A percentile compares a stretch with the other conserved stretches of the same genome.
phyloP scores from a whole-genome alignment of 2,329 filamentous ascomycete species.

The Pseudogymnoascus sp. region DNA sequence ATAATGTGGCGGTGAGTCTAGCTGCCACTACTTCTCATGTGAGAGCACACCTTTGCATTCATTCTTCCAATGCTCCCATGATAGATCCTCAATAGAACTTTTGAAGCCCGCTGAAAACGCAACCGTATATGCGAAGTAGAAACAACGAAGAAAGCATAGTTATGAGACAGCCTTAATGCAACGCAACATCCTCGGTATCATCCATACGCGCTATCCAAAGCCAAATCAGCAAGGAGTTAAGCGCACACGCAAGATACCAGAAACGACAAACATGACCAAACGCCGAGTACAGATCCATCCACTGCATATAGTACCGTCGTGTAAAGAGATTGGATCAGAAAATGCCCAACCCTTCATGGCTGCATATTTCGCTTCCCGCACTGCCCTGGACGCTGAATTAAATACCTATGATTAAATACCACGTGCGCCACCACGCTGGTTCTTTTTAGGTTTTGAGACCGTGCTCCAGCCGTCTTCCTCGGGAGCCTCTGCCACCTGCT shows the following conservation, averaged over 20 bases:
- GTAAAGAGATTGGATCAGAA: constrained; percentile 6
- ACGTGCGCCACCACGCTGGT: constrained; percentile 28
- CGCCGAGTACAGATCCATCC: constrained; percentile 7
- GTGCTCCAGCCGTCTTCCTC: constrained; percentile 60
- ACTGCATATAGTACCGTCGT: constrained; percentile 9
- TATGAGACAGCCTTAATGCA: constrained; percentile 5
- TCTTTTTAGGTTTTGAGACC: constrained; percentile 35
- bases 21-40: constrained; percentile 5
- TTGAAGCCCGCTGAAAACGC: constrained; percentile 7
- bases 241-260: constrained; percentile 5
- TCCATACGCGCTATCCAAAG: constrained; percentile 10
- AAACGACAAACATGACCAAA: constrained; percentile 8
- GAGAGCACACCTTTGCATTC: constrained; percentile 2
- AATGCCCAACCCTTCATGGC: constrained; percentile 6
- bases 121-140: constrained; percentile 8
- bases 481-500: constrained; percentile 30
- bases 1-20: constrained; percentile 8
- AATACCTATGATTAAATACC: constrained; percentile 25
- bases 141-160: constrained; percentile 7
- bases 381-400: constrained; percentile 2
- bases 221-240: constrained; percentile 8
- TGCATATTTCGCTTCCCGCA: constrained; percentile 3
- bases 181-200: constrained; percentile 5
- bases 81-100: constrained; percentile 7
- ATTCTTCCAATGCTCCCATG: constrained; percentile 7